Conservation (phyloP, 805 yeast species). For the Kuraishia hungarica region DNA sequence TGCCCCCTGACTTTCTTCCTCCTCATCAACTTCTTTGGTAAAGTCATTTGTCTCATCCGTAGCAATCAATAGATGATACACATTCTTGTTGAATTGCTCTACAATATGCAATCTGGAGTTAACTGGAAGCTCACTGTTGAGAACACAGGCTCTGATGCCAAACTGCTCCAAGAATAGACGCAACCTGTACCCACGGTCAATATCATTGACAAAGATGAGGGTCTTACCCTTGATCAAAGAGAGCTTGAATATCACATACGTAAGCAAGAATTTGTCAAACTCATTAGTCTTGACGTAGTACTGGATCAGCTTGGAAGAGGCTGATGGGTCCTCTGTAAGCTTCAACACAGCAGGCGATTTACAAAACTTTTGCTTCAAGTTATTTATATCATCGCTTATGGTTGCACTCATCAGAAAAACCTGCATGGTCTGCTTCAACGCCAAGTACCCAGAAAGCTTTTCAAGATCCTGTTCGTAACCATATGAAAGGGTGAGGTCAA, state of each 20-base stretch:
- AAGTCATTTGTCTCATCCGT: constrained; percentile 79
- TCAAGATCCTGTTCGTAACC: constrained; percentile 85
- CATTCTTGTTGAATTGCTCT: constrained; percentile 88
- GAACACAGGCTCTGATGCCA: constrained; percentile 80
- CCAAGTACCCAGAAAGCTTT: constrained; percentile 53
- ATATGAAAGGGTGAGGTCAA: constrained; percentile 80
- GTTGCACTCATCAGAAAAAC: constrained; percentile 97
- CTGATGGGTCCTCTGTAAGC: constrained; percentile 61
- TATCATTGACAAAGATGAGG: constrained; percentile 81
- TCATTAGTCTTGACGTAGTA: constrained; percentile 83
- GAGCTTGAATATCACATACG: constrained; percentile 88
- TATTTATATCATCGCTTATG: constrained; percentile 74
- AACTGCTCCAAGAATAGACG: constrained; percentile 90
- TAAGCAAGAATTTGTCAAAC: constrained; percentile 82
- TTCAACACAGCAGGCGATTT: constrained; percentile 75
- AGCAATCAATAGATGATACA: constrained; percentile 82
- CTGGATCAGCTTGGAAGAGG: constrained; percentile 60
- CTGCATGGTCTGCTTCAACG: constrained; percentile 71
- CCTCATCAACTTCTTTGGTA: constrained; percentile 37
- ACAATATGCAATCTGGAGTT: constrained; percentile 92
- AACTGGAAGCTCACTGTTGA: constrained; percentile 87
- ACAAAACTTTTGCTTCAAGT: constrained; percentile 70
- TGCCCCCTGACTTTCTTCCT: constrained; percentile 11
- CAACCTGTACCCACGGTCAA: constrained; percentile 91
- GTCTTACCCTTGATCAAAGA: constrained; percentile 86